Evolutionary conservation across 805 yeast species (phyloP).

Genomic region (Candida gorgasii): DNA sequence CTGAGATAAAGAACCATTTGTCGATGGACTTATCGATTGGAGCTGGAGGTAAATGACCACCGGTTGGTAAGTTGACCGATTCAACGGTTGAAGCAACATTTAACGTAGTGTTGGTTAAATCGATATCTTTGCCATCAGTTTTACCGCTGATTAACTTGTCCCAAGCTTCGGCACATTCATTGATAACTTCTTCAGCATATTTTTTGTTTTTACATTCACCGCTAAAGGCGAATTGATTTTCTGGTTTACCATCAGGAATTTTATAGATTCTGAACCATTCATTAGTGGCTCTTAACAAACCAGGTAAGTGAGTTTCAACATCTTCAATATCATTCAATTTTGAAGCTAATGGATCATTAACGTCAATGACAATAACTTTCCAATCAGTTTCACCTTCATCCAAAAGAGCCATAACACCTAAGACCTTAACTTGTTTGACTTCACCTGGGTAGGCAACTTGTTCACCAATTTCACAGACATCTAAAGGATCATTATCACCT

Average conservation of each 20-base stretch:
- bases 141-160: constrained; percentile 49
- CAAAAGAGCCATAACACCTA: constrained; percentile 76
- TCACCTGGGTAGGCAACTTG: constrained; percentile 49
- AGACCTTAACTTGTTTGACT: constrained; percentile 62
- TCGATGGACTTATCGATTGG: constrained; percentile 96
- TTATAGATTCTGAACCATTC: constrained; percentile 85
- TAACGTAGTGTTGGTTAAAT: constrained; percentile 76
- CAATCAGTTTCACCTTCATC: constrained; percentile 98
- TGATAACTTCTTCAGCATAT: constrained; percentile 59
- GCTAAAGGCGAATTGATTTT: constrained; percentile 71
- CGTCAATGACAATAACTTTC: constrained; percentile 77
- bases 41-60: constrained; percentile 74
- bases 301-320: constrained; percentile 67
- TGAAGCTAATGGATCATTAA: constrained; percentile 62
- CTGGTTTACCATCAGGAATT: constrained; percentile 78
- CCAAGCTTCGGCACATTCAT: constrained; percentile 74
- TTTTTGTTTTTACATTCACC: constrained; percentile 63
- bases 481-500: constrained; percentile 96
- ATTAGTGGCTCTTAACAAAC: constrained; percentile 65
- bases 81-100: constrained; percentile 54
- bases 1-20: constrained; percentile 98
- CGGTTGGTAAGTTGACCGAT: constrained; percentile 62
- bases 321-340: constrained; percentile 65
- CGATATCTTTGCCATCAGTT: constrained; percentile 54
- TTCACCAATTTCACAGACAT: constrained; percentile 55